A percentile compares a stretch with the other conserved stretches of the same genome.
These are phyloP conservation scores for Petrea volubilis DNA, from an alignment of 257 asterid genomes.

Conservation along the genomic window DNA sequence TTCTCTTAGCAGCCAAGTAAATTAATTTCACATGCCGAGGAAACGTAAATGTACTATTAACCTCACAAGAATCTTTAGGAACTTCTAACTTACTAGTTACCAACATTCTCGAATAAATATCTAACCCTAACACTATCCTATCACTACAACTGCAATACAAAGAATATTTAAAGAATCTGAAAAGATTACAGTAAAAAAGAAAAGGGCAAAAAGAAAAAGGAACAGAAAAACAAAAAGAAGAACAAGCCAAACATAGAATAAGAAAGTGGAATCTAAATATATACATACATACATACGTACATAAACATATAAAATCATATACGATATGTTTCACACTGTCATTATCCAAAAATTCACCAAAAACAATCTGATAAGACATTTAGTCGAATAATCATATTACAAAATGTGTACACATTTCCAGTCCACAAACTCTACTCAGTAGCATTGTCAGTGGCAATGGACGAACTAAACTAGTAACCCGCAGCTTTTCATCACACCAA, in stretches of 20 bases:
- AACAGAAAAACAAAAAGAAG: no score
- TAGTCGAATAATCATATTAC: neutral
- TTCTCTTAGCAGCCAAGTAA: neutral
- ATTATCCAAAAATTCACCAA: neutral
- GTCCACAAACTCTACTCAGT: neutral
- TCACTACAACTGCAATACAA: neutral
- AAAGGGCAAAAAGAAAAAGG: no score
- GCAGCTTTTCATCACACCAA: neutral
- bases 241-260: no score
- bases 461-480: neutral
- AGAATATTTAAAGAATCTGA: neutral
- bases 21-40: neutral
- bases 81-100: neutral
- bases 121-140: neutral
- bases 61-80: neutral
- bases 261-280: neutral
- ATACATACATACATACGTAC: neutral
- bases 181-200: neutral
- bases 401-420: neutral
- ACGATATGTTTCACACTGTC: neutral
- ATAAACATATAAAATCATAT: no score
- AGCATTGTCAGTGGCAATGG: neutral
- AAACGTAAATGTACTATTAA: neutral
- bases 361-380: neutral
- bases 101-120: neutral